These are phyloP conservation scores for Oenanthe javanica DNA, from an alignment of 140 eudicot genomes.

Conservation along the genomic window DNA sequence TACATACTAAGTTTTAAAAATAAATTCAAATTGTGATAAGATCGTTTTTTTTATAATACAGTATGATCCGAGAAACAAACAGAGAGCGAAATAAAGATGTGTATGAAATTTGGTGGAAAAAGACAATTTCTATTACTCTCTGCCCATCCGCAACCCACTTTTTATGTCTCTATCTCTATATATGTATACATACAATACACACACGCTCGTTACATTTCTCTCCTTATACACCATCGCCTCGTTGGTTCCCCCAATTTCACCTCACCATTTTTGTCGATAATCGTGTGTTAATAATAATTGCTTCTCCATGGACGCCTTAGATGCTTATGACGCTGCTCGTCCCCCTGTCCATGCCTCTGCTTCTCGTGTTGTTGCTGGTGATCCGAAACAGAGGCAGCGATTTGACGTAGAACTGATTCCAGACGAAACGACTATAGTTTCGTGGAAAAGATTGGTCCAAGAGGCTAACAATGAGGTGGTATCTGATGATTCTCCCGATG, in stretches of 20 bases:
- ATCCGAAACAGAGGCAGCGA: not conserved
- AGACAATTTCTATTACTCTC: too few species aligned
- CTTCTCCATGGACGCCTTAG: not conserved
- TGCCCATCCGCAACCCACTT: too few species aligned
- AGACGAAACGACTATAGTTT: not conserved
- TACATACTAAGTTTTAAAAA: too few species aligned
- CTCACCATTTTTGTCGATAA: not conserved
- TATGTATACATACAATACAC: not conserved
- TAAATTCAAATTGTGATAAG: too few species aligned
- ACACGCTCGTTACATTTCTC: not conserved
- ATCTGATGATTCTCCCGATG: not conserved
- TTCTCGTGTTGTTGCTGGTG: not conserved
- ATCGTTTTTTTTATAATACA: too few species aligned
- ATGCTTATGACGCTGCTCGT: not conserved
- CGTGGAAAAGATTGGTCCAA: not conserved
- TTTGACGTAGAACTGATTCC: not conserved
- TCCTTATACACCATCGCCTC: too few species aligned
- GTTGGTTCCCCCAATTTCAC: not conserved
- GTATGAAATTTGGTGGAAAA: too few species aligned
- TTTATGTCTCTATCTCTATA: too few species aligned
- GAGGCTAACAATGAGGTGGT: not conserved
- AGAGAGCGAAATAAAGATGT: too few species aligned
- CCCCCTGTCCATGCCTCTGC: not conserved
- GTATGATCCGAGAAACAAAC: too few species aligned
- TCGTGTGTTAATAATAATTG: not conserved